These are phyloP conservation scores for Reticulascus tulasneorum DNA, from an alignment of 2,329 filamentous ascomycete species.

Conservation along the genomic window DNA sequence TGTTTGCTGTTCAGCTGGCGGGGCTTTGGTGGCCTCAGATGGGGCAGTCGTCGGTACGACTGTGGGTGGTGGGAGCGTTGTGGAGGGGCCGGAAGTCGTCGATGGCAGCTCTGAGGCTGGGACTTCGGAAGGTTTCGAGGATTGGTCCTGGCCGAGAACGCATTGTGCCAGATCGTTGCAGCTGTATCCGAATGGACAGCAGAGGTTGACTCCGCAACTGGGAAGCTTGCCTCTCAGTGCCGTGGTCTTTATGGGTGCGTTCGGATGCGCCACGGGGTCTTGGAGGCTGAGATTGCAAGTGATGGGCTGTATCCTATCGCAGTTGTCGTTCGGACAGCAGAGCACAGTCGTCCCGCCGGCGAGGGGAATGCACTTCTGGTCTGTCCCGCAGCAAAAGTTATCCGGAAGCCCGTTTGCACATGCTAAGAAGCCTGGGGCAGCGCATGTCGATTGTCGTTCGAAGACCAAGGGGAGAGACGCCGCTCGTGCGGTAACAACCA, in stretches of 20 bases:
- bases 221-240: constrained; percentile 52
- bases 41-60: constrained; percentile 16
- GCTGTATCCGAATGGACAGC: constrained; percentile 70
- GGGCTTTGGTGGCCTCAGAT: constrained; percentile 15
- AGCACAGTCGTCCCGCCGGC: constrained; percentile 63
- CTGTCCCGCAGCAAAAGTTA: constrained; percentile 62
- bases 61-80: constrained; percentile 18
- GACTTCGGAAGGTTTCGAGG: constrained; percentile 21
- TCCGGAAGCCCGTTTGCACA: constrained; percentile 55
- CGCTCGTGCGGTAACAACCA: constrained; percentile 34
- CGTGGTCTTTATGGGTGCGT: constrained; percentile 62
- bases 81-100: constrained; percentile 14
- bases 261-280: constrained; percentile 52
- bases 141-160: constrained; percentile 47
- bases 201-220: constrained; percentile 51
- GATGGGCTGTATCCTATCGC: constrained; percentile 59
- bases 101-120: constrained; percentile 14
- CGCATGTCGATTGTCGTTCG: constrained; percentile 45
- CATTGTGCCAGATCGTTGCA: constrained; percentile 52
- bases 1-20: constrained; percentile 14
- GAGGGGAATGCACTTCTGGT: constrained; percentile 54
- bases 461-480: constrained; percentile 35
- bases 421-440: constrained; percentile 41
- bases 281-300: constrained; percentile 60
- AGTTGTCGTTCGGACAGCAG: constrained; percentile 64